A percentile compares a stretch with the other conserved stretches of the same genome.
Conservation (phyloP, 1,139 yeast genomes). For the Suhomyces kunorum region DNA sequence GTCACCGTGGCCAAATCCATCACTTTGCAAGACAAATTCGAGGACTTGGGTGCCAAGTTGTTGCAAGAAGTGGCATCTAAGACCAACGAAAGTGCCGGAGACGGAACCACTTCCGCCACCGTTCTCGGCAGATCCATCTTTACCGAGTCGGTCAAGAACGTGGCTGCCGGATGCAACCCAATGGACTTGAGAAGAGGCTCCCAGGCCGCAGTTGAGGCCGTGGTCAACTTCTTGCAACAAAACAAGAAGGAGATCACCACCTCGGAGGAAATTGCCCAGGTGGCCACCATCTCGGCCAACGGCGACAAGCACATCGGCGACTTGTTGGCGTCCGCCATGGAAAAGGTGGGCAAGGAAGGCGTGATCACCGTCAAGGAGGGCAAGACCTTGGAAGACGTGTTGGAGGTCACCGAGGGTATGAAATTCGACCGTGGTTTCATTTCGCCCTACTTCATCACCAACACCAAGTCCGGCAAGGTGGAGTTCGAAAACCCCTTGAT, state of each 20-base stretch:
- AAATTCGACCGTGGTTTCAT: conserved; percentile 98
- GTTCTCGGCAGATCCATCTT: conserved; percentile 96
- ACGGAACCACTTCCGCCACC: conserved; percentile 98
- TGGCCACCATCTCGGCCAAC: conserved; percentile 97
- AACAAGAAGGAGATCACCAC: conserved; percentile 98
- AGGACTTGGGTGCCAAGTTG: conserved; percentile 94
- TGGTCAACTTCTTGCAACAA: conserved; percentile 81
- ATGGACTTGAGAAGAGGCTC: conserved; percentile 99
- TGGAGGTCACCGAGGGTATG: conserved; percentile 99
- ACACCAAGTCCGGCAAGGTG: conserved; percentile 93
- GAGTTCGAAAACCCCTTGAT: conserved; percentile 95
- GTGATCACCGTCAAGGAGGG: conserved; percentile 98
- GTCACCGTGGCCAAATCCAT: conserved; percentile 95
- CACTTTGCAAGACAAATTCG: conserved; percentile 86
- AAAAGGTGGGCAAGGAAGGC: conserved; percentile 99
- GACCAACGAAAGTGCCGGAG: conserved; percentile 98
- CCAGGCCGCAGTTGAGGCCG: conserved; percentile 98
- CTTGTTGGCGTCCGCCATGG: conserved; percentile 96
- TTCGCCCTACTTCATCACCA: conserved; percentile 97
- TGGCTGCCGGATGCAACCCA: conserved; percentile 99
- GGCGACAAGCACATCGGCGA: conserved; percentile 95
- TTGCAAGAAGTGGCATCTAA: conserved; percentile 97
- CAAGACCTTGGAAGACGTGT: conserved; percentile 93
- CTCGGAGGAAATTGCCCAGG: conserved; percentile 96
- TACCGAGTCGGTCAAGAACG: conserved; percentile 96